A percentile compares a stretch with the other conserved stretches of the same genome.
phyloP scores from a whole-genome alignment of 805 yeast genomes.

The Lachancea cidri region DNA sequence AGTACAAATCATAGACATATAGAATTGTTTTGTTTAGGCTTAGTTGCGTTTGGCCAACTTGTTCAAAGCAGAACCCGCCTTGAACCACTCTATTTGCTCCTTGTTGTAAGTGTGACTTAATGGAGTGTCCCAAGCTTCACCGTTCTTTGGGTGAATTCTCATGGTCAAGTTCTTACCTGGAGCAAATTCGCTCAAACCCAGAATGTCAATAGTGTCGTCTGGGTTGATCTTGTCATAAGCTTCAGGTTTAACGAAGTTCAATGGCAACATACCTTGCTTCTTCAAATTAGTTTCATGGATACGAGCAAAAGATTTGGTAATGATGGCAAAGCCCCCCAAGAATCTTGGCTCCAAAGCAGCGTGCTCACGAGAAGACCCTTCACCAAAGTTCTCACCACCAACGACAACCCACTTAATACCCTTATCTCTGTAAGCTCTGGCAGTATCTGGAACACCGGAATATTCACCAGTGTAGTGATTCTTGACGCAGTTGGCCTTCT shows the following conservation, averaged over 20 bases:
- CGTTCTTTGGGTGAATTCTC: conserved; percentile 68
- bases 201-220: conserved; percentile 80
- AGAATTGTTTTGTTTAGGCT: neutral
- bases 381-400: conserved; percentile 99
- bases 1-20: neutral
- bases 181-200: conserved; percentile 78
- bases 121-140: conserved; percentile 80
- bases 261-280: conserved; percentile 98
- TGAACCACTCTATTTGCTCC: conserved; percentile 99
- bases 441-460: conserved; percentile 96
- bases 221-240: conserved; percentile 93
- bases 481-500: conserved; percentile 86
- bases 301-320: conserved; percentile 97
- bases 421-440: conserved; percentile 87
- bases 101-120: conserved; percentile 93
- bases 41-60: conserved; percentile 55
- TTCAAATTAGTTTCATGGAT: conserved; percentile 99
- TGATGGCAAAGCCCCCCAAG: conserved; percentile 97
- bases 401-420: conserved; percentile 95
- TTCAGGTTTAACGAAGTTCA: conserved; percentile 82
- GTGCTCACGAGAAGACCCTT: conserved; percentile 99
- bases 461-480: conserved; percentile 88
- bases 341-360: conserved; percentile 99
- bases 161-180: conserved; percentile 88
- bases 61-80: conserved; percentile 98